A percentile compares a stretch with the other conserved stretches of the same genome.
Conservation (phyloP, 306 rosid genomes). For the Ceratonia siliqua region DNA sequence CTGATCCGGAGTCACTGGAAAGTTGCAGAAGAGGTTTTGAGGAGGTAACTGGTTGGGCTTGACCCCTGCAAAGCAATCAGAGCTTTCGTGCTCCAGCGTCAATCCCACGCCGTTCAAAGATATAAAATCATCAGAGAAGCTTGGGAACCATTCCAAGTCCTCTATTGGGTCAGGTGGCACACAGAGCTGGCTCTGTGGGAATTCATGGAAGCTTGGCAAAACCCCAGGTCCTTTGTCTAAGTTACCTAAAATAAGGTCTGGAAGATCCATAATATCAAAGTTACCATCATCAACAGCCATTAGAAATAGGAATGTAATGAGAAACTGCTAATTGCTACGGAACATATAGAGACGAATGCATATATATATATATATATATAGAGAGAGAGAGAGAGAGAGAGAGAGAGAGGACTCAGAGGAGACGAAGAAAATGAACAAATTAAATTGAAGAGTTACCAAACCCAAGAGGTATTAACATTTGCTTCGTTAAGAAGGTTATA, state of each 20-base stretch:
- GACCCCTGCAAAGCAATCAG: neutral
- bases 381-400: neutral
- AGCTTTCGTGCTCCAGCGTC: neutral
- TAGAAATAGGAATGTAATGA: neutral
- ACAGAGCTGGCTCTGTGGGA: neutral
- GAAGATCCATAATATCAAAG: neutral
- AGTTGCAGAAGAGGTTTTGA: neutral
- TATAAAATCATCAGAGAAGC: neutral
- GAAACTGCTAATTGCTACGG: neutral
- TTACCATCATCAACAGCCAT: neutral
- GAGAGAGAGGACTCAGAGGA: too few species aligned
- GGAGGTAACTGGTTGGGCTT: neutral
- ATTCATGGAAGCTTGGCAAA: neutral
- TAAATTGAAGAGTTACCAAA: neutral
- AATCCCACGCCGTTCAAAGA: neutral
- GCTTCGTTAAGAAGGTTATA: neutral
- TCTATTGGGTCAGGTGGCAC: neutral
- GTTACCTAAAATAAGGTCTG: neutral
- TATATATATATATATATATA: neutral
- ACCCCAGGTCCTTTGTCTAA: neutral
- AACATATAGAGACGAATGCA: neutral
- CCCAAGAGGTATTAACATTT: neutral
- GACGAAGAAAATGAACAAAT: neutral
- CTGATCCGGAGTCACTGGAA: neutral
- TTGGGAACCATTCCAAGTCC: conserved; percentile 19